Conservation (phyloP, 257 asterid genomes). For the Ilex aquifolium region DNA sequence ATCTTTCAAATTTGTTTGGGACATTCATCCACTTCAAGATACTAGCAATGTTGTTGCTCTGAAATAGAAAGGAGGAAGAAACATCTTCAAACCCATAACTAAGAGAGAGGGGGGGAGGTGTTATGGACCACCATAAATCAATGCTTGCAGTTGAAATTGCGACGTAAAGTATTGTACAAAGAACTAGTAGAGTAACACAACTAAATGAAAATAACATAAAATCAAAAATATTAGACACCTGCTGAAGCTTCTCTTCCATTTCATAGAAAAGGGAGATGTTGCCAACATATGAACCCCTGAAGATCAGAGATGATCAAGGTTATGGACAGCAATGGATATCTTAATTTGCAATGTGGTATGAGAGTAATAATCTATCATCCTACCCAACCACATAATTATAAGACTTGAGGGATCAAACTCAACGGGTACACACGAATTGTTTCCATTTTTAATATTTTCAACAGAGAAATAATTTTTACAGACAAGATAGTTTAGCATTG, state of each 20-base stretch:
- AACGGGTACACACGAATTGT: neutral
- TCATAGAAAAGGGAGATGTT: slow-evolving; percentile 63
- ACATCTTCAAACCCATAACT: too few species aligned
- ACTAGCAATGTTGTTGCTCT: too few species aligned
- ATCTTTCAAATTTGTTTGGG: too few species aligned
- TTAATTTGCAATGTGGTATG: neutral
- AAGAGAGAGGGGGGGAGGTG: too few species aligned
- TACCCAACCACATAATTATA: neutral
- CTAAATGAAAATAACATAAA: slow-evolving; percentile 1
- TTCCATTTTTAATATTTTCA: neutral
- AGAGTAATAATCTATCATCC: neutral
- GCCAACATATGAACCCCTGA: slow-evolving; percentile 80
- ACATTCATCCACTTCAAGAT: too few species aligned
- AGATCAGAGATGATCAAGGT: slow-evolving; percentile 16
- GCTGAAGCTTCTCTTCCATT: slow-evolving; percentile 69
- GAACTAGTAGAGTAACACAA: too few species aligned
- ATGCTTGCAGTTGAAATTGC: too few species aligned
- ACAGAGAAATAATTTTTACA: neutral
- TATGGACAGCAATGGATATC: slow-evolving; percentile 4
- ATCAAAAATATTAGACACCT: slow-evolving; percentile 43
- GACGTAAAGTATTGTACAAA: too few species aligned
- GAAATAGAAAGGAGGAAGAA: too few species aligned
- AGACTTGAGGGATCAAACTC: neutral
- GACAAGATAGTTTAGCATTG: too few species aligned
- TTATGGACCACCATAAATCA: too few species aligned